Evolutionary conservation across 2,329 filamentous ascomycete genomes (phyloP).

Genomic region (Mariannaea elegans): DNA sequence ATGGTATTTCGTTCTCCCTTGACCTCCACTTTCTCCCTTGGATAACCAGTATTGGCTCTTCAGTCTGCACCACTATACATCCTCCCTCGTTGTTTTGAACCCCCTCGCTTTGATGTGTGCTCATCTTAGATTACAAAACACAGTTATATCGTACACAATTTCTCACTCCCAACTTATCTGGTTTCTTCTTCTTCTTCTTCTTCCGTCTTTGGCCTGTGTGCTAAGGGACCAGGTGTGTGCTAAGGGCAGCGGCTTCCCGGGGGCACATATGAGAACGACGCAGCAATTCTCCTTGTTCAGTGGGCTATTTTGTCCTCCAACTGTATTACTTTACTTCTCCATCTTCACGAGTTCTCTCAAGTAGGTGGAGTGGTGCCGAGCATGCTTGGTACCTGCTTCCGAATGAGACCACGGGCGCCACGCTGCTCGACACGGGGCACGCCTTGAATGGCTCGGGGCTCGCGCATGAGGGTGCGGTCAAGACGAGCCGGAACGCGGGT

Average conservation of each 20-base stretch:
- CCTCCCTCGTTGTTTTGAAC: constrained; percentile 4
- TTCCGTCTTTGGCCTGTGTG: background rate
- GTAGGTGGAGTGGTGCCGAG: constrained; percentile 53
- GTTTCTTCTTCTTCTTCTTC: background rate
- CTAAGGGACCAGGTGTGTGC: background rate
- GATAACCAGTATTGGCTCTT: constrained; percentile 8
- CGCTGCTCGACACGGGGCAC: constrained; percentile 72
- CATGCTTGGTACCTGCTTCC: constrained; percentile 66
- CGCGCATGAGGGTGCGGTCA: constrained; percentile 88
- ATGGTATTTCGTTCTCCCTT: constrained; percentile 17
- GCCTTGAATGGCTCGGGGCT: constrained; percentile 88
- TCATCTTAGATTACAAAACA: constrained; percentile 37
- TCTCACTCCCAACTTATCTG: background rate
- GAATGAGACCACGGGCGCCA: constrained; percentile 58
- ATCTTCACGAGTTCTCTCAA: constrained; percentile 32
- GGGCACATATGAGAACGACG: background rate
- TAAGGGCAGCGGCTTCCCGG: background rate
- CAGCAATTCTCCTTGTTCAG: background rate
- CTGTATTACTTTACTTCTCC: background rate
- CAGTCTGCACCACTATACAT: constrained; percentile 26
- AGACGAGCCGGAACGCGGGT: constrained; percentile 81
- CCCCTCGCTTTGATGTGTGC: constrained; percentile 15
- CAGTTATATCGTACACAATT: constrained; percentile 40
- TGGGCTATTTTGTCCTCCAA: background rate
- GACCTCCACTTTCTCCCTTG: constrained; percentile 8